These are phyloP conservation scores for Penicillium digitatum DNA, from an alignment of 2,329 filamentous ascomycete genomes.

Conservation along the genomic window DNA sequence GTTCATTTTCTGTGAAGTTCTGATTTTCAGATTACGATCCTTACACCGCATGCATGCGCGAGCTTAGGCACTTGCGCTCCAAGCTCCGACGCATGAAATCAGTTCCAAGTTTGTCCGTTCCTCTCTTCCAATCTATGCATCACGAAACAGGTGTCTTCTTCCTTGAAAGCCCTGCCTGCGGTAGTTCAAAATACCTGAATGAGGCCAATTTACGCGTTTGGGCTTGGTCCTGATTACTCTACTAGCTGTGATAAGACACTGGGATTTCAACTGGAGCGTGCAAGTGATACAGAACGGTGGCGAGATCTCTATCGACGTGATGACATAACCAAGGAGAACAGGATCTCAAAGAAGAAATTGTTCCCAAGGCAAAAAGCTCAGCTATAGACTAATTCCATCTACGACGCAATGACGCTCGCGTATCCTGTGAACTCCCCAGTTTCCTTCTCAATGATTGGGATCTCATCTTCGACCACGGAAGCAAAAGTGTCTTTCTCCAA, in stretches of 20 bases:
- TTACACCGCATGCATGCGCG: background rate
- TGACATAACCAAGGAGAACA: background rate
- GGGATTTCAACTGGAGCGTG: background rate
- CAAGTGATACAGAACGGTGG: background rate
- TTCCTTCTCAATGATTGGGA: slow-evolving; percentile 5
- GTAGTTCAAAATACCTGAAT: background rate
- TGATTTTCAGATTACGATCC: background rate
- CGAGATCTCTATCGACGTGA: background rate
- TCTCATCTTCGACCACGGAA: slow-evolving; percentile 5
- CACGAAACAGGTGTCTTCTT: background rate
- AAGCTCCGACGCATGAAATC: background rate
- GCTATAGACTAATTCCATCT: background rate
- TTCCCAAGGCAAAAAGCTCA: background rate
- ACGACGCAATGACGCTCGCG: slow-evolving; percentile 1
- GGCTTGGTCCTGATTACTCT: background rate
- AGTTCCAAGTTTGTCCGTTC: background rate
- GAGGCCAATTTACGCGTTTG: background rate
- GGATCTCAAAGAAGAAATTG: background rate
- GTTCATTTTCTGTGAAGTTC: background rate
- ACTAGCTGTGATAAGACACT: background rate
- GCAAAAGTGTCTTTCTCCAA: slow-evolving; percentile 3
- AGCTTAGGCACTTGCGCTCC: background rate
- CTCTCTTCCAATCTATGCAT: background rate
- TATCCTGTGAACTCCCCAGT: slow-evolving; percentile 3
- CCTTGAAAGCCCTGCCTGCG: background rate